Percentiles rank a stretch among this genome's conserved stretches.
Evolutionary conservation across 306 rosid species (phyloP).

Genomic region (Neltuma alba): DNA sequence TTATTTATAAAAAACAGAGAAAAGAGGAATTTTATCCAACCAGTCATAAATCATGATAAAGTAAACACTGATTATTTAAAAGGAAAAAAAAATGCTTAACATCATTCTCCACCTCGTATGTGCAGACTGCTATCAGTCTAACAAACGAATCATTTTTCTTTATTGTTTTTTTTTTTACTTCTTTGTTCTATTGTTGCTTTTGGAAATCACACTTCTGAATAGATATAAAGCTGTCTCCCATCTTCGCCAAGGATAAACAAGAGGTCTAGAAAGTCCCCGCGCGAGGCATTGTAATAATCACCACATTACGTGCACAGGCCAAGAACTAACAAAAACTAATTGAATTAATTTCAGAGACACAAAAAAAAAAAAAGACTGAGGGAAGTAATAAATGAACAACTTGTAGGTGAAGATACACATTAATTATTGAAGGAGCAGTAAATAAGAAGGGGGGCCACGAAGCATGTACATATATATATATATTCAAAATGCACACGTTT

Average conservation of each 20-base stretch:
- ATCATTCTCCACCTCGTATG: background rate
- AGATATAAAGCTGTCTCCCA: background rate
- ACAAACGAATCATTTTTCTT: background rate
- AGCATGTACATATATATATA: background rate
- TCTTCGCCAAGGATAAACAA: background rate
- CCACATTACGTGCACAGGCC: background rate
- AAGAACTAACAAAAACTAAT: background rate
- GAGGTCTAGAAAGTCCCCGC: background rate
- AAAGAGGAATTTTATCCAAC: background rate
- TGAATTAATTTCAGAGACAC: background rate
- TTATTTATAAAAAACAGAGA: background rate
- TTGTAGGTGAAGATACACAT: background rate
- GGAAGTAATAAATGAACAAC: background rate
- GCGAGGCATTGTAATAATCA: background rate
- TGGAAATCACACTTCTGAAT: background rate
- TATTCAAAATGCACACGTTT: constrained; percentile 25
- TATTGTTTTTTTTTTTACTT: background rate
- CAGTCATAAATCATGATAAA: background rate
- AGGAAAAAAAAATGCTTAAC: too few species aligned
- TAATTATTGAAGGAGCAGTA: background rate
- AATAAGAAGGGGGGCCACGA: background rate
- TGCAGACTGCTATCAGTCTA: background rate
- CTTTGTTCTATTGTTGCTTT: too few species aligned
- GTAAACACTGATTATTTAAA: background rate
- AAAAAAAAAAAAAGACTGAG: too few species aligned